A percentile compares a stretch with the other conserved stretches of the same genome.
phyloP scores from a whole-genome alignment of 2,329 filamentous ascomycete species.

The Penicillium sp. region DNA sequence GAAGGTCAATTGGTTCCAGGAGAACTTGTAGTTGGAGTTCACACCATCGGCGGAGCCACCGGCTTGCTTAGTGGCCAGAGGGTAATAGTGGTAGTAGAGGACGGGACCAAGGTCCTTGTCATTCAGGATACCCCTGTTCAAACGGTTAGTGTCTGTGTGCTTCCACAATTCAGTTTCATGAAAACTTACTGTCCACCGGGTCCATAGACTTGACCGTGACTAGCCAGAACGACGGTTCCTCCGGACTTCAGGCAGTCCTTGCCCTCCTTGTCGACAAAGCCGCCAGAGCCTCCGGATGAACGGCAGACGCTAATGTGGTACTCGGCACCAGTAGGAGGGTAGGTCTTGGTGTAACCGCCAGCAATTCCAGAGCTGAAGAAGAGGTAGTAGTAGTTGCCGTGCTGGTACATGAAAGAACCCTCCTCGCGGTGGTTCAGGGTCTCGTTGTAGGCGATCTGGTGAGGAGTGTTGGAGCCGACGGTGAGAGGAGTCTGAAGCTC shows the following conservation, averaged over 20 bases:
- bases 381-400: slow-evolving; percentile 65
- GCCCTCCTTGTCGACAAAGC: slow-evolving; percentile 63
- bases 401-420: slow-evolving; percentile 60
- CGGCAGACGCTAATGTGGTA: slow-evolving; percentile 70
- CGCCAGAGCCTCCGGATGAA: slow-evolving; percentile 54
- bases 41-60: slow-evolving; percentile 49
- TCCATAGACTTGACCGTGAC: slow-evolving; percentile 65
- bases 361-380: slow-evolving; percentile 64
- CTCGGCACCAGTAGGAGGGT: slow-evolving; percentile 61
- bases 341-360: slow-evolving; percentile 57
- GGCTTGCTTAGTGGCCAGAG: slow-evolving; percentile 52
- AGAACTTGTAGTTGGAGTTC: slow-evolving; percentile 45
- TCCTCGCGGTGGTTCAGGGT: slow-evolving; percentile 60
- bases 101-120: slow-evolving; percentile 53
- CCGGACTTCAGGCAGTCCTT: slow-evolving; percentile 59
- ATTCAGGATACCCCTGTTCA: slow-evolving; percentile 34
- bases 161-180: background rate
- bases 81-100: slow-evolving; percentile 65
- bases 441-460: slow-evolving; percentile 60
- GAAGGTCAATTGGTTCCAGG: slow-evolving; percentile 54
- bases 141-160: slow-evolving; percentile 5
- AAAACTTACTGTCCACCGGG: slow-evolving; percentile 67
- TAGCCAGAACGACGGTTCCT: slow-evolving; percentile 64
- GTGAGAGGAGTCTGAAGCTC: slow-evolving; percentile 45
- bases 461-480: slow-evolving; percentile 35